A percentile compares a stretch with the other conserved stretches of the same genome.
Evolutionary conservation across 2,329 filamentous ascomycete genomes (phyloP).

Genomic region (Lasiodiplodia citricola): DNA sequence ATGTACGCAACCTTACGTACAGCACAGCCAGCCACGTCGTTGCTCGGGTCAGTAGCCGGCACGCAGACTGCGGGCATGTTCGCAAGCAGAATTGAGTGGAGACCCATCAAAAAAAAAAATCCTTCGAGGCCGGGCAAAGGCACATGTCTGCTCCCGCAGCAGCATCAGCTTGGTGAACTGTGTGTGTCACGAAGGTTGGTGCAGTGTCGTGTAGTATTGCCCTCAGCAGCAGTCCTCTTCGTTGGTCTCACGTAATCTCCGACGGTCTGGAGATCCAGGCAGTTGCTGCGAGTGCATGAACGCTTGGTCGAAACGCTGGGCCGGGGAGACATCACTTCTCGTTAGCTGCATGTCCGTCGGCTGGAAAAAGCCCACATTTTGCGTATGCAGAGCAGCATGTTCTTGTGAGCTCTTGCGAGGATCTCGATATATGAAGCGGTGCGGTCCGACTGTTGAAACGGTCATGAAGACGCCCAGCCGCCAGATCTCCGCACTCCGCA

Average conservation of each 20-base stretch:
- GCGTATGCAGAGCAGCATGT: neutral
- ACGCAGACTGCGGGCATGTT: neutral
- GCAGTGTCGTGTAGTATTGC: neutral
- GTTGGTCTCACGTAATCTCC: neutral
- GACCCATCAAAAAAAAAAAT: neutral
- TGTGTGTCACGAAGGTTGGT: neutral
- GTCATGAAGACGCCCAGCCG: neutral
- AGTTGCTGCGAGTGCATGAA: neutral
- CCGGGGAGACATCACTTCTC: neutral
- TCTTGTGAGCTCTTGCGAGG: neutral
- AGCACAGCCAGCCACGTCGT: neutral
- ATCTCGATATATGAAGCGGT: neutral
- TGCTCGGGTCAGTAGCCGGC: neutral
- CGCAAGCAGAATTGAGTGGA: neutral
- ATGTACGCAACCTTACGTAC: neutral
- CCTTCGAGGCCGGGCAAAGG: neutral
- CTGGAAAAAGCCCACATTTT: neutral
- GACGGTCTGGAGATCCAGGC: neutral
- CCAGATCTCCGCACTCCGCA: conserved; percentile 16
- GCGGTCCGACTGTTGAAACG: neutral
- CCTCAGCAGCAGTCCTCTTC: neutral
- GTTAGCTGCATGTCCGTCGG: neutral
- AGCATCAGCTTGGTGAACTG: neutral
- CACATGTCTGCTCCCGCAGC: neutral
- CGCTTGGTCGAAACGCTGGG: neutral